phyloP scores from a whole-genome alignment of 306 rosid species.

The Corylus americana region DNA sequence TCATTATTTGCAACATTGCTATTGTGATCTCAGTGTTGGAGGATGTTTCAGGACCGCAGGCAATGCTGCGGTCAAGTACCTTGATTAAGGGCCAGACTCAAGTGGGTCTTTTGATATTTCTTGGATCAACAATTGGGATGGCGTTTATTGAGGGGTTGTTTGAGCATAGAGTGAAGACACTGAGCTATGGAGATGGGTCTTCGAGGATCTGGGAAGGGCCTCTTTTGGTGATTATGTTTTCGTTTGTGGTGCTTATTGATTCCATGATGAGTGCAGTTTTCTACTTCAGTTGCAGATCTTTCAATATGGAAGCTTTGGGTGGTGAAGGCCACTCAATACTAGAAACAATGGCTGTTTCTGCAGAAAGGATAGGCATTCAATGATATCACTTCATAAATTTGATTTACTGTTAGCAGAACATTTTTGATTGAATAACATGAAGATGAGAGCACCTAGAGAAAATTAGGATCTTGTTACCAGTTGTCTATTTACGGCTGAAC shows the following conservation, averaged over 20 bases:
- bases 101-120: conserved; percentile 81
- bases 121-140: conserved; percentile 86
- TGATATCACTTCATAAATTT: conserved; percentile 40
- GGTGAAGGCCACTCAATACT: conserved; percentile 48
- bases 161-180: conserved; percentile 88
- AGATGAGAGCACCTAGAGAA: conserved; percentile 17
- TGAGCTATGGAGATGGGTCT: conserved; percentile 98
- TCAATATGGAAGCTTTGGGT: conserved; percentile 35
- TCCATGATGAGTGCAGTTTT: conserved; percentile 90
- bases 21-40: conserved; percentile 83
- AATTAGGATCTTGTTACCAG: conserved; percentile 30
- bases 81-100: conserved; percentile 87
- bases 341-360: conserved; percentile 56
- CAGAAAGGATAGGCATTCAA: conserved; percentile 50
- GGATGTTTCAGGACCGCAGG: conserved; percentile 91
- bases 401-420: neutral
- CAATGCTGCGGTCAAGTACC: conserved; percentile 67
- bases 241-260: conserved; percentile 83
- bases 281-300: conserved; percentile 74
- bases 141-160: conserved; percentile 91
- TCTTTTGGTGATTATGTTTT: conserved; percentile 90
- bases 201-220: conserved; percentile 99
- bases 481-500: conserved; percentile 17
- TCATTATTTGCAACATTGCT: conserved; percentile 73
- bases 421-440: conserved; percentile 35